A percentile compares a stretch with the other conserved stretches of the same genome.
These are phyloP conservation scores for Lactarius deliciosus DNA, from an alignment of 768 basidiomycete species.

Conservation along the genomic window DNA sequence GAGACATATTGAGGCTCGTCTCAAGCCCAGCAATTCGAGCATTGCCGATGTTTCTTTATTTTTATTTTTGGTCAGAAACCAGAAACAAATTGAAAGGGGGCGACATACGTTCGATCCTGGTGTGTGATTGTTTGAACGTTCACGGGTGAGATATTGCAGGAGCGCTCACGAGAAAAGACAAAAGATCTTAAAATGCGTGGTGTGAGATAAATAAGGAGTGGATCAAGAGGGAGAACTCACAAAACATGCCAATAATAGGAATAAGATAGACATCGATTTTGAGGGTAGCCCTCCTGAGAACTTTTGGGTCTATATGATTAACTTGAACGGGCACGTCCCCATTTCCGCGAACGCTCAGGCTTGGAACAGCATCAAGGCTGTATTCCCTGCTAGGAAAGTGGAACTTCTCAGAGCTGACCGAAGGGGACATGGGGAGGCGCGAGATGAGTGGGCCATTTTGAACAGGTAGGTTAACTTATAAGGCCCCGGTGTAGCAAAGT, in stretches of 20 bases:
- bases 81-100: not conserved
- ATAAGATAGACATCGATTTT: conserved; percentile 26
- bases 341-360: not conserved
- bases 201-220: not conserved
- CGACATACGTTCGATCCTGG: conserved; percentile 28
- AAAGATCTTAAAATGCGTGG: conserved; percentile 14
- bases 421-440: not conserved
- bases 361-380: conserved; percentile 4
- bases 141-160: not conserved
- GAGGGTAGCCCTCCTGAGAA: conserved; percentile 13
- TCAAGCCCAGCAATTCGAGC: conserved; percentile 38
- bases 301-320: conserved; percentile 3
- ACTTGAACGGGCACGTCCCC: conserved; percentile 15
- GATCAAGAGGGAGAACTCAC: conserved; percentile 10
- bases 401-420: not conserved
- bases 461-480: not conserved
- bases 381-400: conserved; percentile 6
- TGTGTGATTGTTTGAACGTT: not conserved
- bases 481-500: not conserved
- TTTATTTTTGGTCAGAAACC: not conserved
- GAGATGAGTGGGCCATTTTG: not conserved
- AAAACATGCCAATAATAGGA: conserved; percentile 27
- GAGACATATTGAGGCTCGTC: conserved; percentile 34
- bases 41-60: conserved; percentile 34
- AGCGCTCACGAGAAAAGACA: conserved; percentile 27